Conservation (phyloP, 345 rosid species). For the Anacardium occidentale region DNA sequence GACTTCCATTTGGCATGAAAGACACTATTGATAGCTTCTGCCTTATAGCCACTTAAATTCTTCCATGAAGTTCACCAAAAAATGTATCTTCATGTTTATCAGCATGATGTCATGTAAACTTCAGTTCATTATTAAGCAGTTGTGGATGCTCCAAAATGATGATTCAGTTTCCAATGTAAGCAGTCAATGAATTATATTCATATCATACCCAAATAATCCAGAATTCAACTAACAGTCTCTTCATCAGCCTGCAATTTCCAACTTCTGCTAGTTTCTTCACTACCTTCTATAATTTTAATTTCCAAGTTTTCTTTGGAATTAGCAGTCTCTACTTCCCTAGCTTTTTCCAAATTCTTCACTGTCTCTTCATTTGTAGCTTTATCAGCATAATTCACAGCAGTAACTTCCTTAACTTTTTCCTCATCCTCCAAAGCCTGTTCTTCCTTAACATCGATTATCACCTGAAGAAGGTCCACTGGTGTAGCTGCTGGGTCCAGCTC, state of each 20-base stretch:
- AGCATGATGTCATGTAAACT: slow-evolving; percentile 1
- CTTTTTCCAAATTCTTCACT: slow-evolving; percentile 13
- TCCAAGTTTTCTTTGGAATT: slow-evolving; percentile 17
- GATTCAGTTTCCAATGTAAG: background rate
- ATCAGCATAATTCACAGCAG: slow-evolving; percentile 11
- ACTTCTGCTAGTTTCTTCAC: slow-evolving; percentile 1
- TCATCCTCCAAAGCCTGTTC: slow-evolving; percentile 32
- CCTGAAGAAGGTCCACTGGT: slow-evolving; percentile 55
- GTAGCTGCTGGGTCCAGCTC: slow-evolving; percentile 77
- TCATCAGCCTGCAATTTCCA: slow-evolving; percentile 15
- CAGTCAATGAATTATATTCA: slow-evolving; percentile 4
- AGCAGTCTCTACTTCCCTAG: slow-evolving; percentile 9
- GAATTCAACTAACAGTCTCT: slow-evolving; percentile 16
- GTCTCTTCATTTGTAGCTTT: slow-evolving; percentile 6
- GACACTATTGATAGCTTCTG: background rate
- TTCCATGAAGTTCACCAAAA: background rate
- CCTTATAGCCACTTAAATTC: background rate
- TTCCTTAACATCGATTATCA: slow-evolving; percentile 33
- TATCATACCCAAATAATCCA: slow-evolving; percentile 8
- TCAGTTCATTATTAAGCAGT: background rate
- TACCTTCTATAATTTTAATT: slow-evolving; percentile 12
- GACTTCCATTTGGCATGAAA: background rate
- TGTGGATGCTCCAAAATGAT: slow-evolving; percentile 5
- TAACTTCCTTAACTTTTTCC: slow-evolving; percentile 17
- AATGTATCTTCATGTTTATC: background rate